These are phyloP conservation scores for Umbelopsis isabellina DNA, from an alignment of 192 early-diverging fungal genomes.

Conservation along the genomic window DNA sequence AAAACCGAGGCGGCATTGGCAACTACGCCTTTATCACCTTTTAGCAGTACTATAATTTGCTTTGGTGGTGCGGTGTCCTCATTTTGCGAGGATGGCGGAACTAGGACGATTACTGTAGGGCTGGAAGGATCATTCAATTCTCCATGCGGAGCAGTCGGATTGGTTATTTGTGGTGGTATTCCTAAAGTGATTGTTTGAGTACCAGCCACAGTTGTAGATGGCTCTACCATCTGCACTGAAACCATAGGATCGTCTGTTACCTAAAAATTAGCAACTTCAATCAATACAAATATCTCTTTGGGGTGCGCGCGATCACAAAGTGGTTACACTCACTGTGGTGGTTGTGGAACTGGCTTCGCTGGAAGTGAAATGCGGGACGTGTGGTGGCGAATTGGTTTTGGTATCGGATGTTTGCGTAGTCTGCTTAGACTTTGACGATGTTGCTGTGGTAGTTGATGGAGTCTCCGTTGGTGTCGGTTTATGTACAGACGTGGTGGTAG, in stretches of 20 bases:
- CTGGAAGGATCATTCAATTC: slow-evolving; percentile 1
- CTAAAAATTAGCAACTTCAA: neutral
- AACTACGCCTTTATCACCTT: slow-evolving; percentile 2
- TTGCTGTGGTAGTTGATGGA: no score
- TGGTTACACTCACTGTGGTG: no score
- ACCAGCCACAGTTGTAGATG: neutral
- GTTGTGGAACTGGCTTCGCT: no score
- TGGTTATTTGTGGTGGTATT: neutral
- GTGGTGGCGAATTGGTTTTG: no score
- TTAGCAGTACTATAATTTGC: neutral
- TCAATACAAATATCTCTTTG: no score
- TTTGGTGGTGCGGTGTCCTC: neutral
- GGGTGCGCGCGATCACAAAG: no score
- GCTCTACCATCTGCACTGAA: slow-evolving; percentile 13
- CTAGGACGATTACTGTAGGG: slow-evolving; percentile 1
- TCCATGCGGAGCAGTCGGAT: neutral
- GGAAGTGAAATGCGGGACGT: no score
- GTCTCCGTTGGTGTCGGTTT: no score
- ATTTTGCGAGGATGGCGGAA: neutral
- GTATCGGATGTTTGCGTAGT: no score
- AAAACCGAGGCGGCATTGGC: slow-evolving; percentile 9
- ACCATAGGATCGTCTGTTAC: neutral
- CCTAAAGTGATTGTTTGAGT: neutral
- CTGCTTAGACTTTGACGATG: no score
- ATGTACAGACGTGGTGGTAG: no score